Evolutionary conservation across 768 basidiomycete species (phyloP), one percentile per base, ranked within the genome.

Genomic region (Rhizopogon vinicolor): DNA sequence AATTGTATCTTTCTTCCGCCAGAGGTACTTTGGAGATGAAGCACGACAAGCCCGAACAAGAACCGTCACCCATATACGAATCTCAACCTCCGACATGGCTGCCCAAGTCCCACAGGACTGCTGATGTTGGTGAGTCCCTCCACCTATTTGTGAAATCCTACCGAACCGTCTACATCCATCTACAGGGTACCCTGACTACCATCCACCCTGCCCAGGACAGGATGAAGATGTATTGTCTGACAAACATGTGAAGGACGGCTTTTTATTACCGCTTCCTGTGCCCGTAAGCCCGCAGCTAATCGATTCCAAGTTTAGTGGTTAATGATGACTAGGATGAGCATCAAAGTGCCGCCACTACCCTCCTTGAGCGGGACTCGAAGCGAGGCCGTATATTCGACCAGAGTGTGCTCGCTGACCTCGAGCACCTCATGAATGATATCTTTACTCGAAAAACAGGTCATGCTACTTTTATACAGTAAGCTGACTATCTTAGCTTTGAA

Each of bases 371-470:
- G 22, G 53, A 57, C 41, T n/a, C 44, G 4, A 65, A 60, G 12
- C 78, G 78, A 53, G 77, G 75, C 46, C 76, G 72, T 25, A 65
- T 87, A 37, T 76, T 79, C 43, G 76, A 81, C 42, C 73, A 75
- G 29, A 76, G 76, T 58, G 77, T 81, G 4, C 69, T 91, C 3
- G 63, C 68, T 3, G 84, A 84, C 48, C 72, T 93, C 39, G 89
- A 91, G 61, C 80, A 83, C 50, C 73, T 93, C 29, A 88, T 92
- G 83, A 80, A 83, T 51, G 86, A 89, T 60, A 82, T 93, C 49
- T 87, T 91, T 56, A 65, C 74, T 46, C 82, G 87, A 37, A 79
- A 84, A 46, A 74, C 78, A 8, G 85, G 87, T 51, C 75, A 69
- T 52, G 67, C 80, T 10, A 78, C 86, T 18, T 53, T 75, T 4